Evolutionary conservation across 208 protist genomes (phyloP), one percentile per base, ranked within the genome.

Genomic region (Endotrypanum monterogeii): DNA sequence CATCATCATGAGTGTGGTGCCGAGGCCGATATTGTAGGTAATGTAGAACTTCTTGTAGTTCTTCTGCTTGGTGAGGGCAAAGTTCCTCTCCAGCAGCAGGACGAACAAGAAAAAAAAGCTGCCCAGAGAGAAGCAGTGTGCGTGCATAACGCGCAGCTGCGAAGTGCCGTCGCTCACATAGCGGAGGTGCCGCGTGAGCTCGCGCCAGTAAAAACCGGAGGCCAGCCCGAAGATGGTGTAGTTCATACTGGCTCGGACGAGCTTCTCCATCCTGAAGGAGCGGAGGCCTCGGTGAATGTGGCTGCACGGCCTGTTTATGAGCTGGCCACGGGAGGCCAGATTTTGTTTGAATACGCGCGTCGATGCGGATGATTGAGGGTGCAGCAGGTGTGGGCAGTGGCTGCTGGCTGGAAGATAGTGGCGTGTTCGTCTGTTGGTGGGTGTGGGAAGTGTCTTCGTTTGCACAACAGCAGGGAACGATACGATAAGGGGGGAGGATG

Each of bases 41-140:
- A 71, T 62, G 77, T 91, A 89, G 74, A 91, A 91, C 76, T 87
- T 88, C 72, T 89, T 88, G 81, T 85, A 91, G 71, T 86, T 71
- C 67, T 77, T 75, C 66, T 85, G 82, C 67, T 68, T 55, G 9
- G 83, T 78, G 28, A 91, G 74, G 37, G 69, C 37, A 67, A 89
- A 91, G 71, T 76, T 73, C 79, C 87, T 88, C 66, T 91, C 87
- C 12, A 91, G 76, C 9, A 91, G 50, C 6, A 91, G 75, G 7
- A 91, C 83, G 35, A 87, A 66, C 35, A 91, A 76, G 30, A 88
- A 77, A 66, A 89, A 91, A 44, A 91, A 71, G 54, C 82, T 89
- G 75, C 87, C 87, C 14, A 91, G 84, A 37, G 82, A 60, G 71
- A 91, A 83, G 82, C 83, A 88, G 79, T 91, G 87, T n/a, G 81